Conservation (phyloP, 2,329 filamentous ascomycete genomes). For the Penicillium sp. region DNA sequence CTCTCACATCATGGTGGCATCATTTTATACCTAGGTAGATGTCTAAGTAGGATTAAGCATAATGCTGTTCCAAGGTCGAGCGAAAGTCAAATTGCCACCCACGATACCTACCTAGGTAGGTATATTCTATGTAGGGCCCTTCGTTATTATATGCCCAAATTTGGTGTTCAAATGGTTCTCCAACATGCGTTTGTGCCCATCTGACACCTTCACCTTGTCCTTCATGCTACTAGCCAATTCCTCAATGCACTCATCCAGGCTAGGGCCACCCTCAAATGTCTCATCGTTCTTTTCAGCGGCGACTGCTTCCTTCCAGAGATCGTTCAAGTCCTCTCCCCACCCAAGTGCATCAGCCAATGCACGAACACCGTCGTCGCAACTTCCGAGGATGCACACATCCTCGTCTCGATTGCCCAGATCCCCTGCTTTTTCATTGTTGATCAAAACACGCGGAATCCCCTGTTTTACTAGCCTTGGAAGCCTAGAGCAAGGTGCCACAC, state of each 20-base stretch:
- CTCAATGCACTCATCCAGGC: constrained; percentile 50
- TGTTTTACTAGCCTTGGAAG: constrained; percentile 61
- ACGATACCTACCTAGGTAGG: no score
- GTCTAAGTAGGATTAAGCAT: neutral
- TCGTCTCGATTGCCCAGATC: constrained; percentile 68
- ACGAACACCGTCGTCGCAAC: constrained; percentile 72
- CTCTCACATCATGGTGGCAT: constrained; percentile 14
- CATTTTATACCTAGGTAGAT: constrained; percentile 1
- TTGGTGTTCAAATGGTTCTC: constrained; percentile 27
- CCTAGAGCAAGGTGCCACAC: constrained; percentile 75
- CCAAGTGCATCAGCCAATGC: constrained; percentile 70
- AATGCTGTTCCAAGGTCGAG: neutral
- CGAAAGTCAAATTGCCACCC: neutral
- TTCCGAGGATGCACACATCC: constrained; percentile 71
- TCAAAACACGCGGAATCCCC: constrained; percentile 66
- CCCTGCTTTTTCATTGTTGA: constrained; percentile 77
- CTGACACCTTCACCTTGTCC: constrained; percentile 42
- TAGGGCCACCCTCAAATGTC: constrained; percentile 40
- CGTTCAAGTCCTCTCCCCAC: constrained; percentile 75
- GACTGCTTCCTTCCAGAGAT: constrained; percentile 62
- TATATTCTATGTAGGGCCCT: neutral
- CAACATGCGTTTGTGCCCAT: constrained; percentile 38
- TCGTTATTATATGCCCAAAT: constrained; percentile 13
- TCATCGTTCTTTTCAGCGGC: constrained; percentile 54
- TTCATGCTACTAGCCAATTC: constrained; percentile 51